These are phyloP conservation scores for Cutaneotrichosporon cavernicola DNA, from an alignment of 1,284 basidiomycete species.

Conservation along the genomic window DNA sequence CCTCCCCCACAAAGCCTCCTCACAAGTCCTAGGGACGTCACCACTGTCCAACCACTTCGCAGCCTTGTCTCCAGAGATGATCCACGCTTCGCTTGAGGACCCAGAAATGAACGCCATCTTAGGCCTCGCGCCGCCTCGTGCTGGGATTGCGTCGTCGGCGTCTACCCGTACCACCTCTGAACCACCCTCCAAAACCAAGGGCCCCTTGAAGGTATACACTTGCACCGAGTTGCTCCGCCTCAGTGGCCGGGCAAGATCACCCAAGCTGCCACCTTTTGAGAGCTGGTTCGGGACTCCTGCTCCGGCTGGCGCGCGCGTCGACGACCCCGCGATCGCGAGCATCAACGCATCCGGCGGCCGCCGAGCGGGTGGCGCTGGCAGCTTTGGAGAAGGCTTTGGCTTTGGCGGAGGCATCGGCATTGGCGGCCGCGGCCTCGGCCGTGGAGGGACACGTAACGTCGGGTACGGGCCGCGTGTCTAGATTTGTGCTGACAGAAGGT, in stretches of 20 bases:
- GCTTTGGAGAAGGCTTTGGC: constrained; percentile 50
- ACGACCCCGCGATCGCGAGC: constrained; percentile 48
- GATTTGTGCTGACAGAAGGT: constrained; percentile 14
- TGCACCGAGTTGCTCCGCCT: constrained; percentile 21
- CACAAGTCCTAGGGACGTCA: constrained; percentile 23
- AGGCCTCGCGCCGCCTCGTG: constrained; percentile 18
- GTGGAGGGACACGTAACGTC: constrained; percentile 35
- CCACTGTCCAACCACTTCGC: constrained; percentile 48
- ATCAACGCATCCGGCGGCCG: constrained; percentile 32
- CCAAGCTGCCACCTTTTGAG: constrained; percentile 20
- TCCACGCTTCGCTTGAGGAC: constrained; percentile 33
- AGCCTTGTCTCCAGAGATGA: constrained; percentile 43
- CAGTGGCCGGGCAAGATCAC: constrained; percentile 11
- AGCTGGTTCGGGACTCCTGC: constrained; percentile 21
- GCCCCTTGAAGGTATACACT: constrained; percentile 21
- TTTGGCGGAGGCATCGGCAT: constrained; percentile 51
- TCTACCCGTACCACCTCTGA: not conserved
- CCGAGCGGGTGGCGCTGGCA: constrained; percentile 25
- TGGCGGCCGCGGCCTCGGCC: constrained; percentile 28
- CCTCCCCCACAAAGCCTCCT: constrained; percentile 18
- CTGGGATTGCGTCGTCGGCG: constrained; percentile 1
- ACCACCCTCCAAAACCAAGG: constrained; percentile 4
- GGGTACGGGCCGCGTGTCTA: constrained; percentile 30
- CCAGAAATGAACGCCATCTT: constrained; percentile 34
- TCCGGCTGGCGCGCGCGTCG: constrained; percentile 17